Base-by-base conservation (phyloP, 176 grass and related monocot genomes). In the Oryza coarctata region DNA sequence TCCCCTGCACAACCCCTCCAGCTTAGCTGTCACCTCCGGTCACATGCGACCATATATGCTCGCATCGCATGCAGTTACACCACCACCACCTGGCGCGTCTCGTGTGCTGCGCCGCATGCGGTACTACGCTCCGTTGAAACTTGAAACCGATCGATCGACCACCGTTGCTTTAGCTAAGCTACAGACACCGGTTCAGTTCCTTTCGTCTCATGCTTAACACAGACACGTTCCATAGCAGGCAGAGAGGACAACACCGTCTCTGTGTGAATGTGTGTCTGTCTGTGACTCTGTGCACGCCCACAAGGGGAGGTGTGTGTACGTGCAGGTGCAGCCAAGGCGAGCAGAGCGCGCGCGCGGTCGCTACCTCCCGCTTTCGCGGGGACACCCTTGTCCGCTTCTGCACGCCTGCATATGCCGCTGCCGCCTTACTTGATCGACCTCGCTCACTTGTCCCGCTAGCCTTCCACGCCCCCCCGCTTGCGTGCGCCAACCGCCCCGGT, bases 361-460 rank as follows among this genome's bases (percentile, higher is more conserved):
- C 47, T 52, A 52, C 50, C 55, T 60, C 55, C 55, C 3, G 22
- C 55, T 60, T 25, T 23, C 55, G 55, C 55, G 22, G 55, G 55
- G 55, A 60, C 55, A 60, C 55, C n/a, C n/a, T 60, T 60, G 55
- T 60, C 55, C 55, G 20, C n/a, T 25, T 10, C n/a, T 25, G 55
- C 55, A 60, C 55, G 55, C 55, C 20, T 60, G 55, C 55, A 67
- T 44, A 14, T 67, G 77, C 40, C 62, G 69, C 69, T 38, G 44
- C 64, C 65, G 20, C 27, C 32, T 58, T 11, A 10, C 20, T 33
- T 36, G 64, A 15, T 57, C 81, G 62, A 63, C 57, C 84, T 63
- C 76, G 70, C 76, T 73, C 76, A 74, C 84, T 74, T 74, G 84
- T 74, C 76, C 68, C 41, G 43, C 40, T n/a, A 55, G 18, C 50